Base-by-base conservation (phyloP, 75 land plant species). In the Sequoia sempervirens region DNA sequence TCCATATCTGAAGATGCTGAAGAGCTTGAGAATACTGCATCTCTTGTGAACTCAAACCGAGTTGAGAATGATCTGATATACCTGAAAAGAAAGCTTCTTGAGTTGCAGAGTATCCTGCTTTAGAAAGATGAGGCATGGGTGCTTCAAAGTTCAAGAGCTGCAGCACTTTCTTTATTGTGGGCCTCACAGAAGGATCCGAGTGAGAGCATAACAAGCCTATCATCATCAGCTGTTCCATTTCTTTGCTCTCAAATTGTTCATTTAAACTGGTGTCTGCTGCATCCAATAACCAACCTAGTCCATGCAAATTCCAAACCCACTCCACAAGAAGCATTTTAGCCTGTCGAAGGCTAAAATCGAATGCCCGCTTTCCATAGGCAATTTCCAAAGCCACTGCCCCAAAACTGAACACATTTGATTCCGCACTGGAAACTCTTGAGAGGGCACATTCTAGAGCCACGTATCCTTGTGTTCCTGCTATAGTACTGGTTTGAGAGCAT, bases 381-480 rank as follows among this genome's bases (percentile, higher is more conserved):
- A 73, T 73, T 36, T 73, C 75, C 36, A 73, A 13, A 30, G 37
- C 36, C 9, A 73, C 75, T 13, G 14, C 75, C 4, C 75, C 75
- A 13, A 73, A 73, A 36, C 75, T 26, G 75, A 30, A 75, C 18
- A 75, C 38, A 5, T 75, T 85, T 41, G 89, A 83, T 53, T 92
- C 85, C 4, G 79, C 83, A 85, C 92, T 73, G 50, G 85, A 85
- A 90, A 87, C 81, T 87, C 92, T 81, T 13, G 91, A 86, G 47
- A 90, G 89, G 68, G 91, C 85, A 53, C 89, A 91, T 82, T 96
- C 98, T 17, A 95, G 96, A 14, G 98, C 90, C 84, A 96, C 88
- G 91, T 96, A 94, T 2, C 98, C 98, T 83, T 91, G 90, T 13
- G 96, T 96, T 64, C 98, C 98, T 13, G 88, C 81, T 20, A 84